Percentiles rank a stretch among this genome's conserved stretches.
These are phyloP conservation scores for Proliferodiscus dingleyae DNA, from an alignment of 2,329 filamentous ascomycete species.

Conservation along the genomic window DNA sequence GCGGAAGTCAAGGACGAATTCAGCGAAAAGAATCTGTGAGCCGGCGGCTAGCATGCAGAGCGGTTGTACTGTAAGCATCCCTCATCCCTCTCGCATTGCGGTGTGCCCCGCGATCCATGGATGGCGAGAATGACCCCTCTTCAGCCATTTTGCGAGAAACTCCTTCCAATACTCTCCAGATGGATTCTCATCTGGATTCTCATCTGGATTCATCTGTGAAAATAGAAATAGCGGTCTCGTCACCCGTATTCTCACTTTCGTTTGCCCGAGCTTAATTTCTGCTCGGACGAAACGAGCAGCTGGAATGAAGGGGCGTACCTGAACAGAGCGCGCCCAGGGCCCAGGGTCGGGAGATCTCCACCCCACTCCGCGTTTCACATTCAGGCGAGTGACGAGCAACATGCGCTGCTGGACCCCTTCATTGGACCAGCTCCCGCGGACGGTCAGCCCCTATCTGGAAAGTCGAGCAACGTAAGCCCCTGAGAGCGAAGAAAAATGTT, in stretches of 20 bases:
- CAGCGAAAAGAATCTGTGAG: neutral
- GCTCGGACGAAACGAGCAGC: neutral
- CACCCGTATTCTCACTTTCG: neutral
- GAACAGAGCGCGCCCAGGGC: neutral
- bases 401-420: neutral
- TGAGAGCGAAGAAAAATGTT: too few species aligned
- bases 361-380: neutral
- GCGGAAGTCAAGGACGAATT: neutral
- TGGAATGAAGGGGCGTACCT: neutral
- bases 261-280: neutral
- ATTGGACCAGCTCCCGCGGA: neutral
- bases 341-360: neutral
- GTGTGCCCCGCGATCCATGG: neutral
- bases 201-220: neutral
- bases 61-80: too few species aligned
- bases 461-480: too few species aligned
- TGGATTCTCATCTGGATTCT: too few species aligned
- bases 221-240: neutral
- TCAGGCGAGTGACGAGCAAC: neutral
- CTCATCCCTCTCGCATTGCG: too few species aligned
- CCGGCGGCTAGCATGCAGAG: too few species aligned
- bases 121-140: too few species aligned
- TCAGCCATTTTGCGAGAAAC: too few species aligned
- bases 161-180: too few species aligned
- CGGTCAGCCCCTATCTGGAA: too few species aligned